Base-by-base conservation (phyloP, 2,329 filamentous ascomycete species). In the Daldinia eschscholtzii region DNA sequence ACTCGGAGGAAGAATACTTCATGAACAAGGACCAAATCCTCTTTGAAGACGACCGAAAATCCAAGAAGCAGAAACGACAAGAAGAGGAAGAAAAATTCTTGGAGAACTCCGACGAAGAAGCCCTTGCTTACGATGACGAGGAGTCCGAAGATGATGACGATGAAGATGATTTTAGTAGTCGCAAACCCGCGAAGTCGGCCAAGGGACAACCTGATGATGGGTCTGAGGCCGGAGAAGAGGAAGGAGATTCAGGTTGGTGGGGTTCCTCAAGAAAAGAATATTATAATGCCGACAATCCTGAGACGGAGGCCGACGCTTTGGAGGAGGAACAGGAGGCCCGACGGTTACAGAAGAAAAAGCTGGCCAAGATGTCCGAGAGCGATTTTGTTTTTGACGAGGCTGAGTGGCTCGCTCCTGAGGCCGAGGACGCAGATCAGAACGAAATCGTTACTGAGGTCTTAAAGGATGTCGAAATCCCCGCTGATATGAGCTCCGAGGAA, bases 1-100 rank as follows among this genome's bases (percentile, higher is more conserved):
- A 98, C 79, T 97, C 94, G 1, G 93, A 97, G 79, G 96, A 99
- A 80, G 93, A 97, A 78, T 97, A 97, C 79, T 93, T 95, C 76
- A 85, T 94, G 67, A 91, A 94, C 71, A 89, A 92, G 72, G 96
- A 99, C 81, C 91, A 93, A 77, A 90, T 99, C 70, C 81, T 95
- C 76, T 86, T 99, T 41, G 93, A 97, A 33, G 93, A 97, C 73
- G 91, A 87, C 37, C 93, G 91, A 13, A 87, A 89, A 42, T 89
- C 90, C 33, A 98, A 98, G 83, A 89, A 93, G 72, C 86, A 90
- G 76, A 89, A 91, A 75, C 91, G 89, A 74, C 81, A 86, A 65
- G 85, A 89, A 64, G 91, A 95, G 76, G 88, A 96, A 68, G 88
- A 89, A 41, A 83, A 80, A 6, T 83, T 84, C 50, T 79, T 90